Conservation (phyloP, 495 filamentous ascomycete species). For the Hypoxylon trugodes region DNA sequence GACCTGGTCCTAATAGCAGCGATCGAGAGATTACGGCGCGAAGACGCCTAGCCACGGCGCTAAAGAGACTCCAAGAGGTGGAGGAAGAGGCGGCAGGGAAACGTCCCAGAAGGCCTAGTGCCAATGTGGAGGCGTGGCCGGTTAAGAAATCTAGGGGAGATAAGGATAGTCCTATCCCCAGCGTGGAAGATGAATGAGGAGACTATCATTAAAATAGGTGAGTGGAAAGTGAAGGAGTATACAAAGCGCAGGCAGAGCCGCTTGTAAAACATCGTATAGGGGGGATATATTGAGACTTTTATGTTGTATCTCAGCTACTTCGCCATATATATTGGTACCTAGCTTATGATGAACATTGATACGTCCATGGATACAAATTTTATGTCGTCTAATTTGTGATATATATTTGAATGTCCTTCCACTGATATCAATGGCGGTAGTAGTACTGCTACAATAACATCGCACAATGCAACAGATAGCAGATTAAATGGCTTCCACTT, state of each 20-base stretch:
- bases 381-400: not conserved
- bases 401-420: not conserved
- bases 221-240: not conserved
- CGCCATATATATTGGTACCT: conserved; percentile 5
- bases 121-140: conserved; percentile 39
- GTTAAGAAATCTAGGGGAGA: conserved; percentile 39
- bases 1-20: conserved; percentile 53
- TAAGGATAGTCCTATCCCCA: conserved; percentile 5
- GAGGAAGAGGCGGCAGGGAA: conserved; percentile 39
- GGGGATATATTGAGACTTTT: not conserved
- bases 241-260: not conserved
- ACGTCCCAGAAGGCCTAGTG: conserved; percentile 40
- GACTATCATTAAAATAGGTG: not conserved
- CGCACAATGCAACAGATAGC: no score
- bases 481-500: no score
- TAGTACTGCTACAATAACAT: no score
- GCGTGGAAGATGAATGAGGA: not conserved
- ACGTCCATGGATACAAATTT: conserved; percentile 1
- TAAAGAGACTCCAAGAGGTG: conserved; percentile 50
- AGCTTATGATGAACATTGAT: conserved; percentile 2
- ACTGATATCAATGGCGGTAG: not conserved
- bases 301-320: conserved; percentile 17
- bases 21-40: conserved; percentile 56
- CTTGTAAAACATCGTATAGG: not conserved
- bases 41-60: conserved; percentile 50